Evolutionary conservation across 139 green algal genomes (phyloP).

Genomic region (Micractinium conductrix): DNA sequence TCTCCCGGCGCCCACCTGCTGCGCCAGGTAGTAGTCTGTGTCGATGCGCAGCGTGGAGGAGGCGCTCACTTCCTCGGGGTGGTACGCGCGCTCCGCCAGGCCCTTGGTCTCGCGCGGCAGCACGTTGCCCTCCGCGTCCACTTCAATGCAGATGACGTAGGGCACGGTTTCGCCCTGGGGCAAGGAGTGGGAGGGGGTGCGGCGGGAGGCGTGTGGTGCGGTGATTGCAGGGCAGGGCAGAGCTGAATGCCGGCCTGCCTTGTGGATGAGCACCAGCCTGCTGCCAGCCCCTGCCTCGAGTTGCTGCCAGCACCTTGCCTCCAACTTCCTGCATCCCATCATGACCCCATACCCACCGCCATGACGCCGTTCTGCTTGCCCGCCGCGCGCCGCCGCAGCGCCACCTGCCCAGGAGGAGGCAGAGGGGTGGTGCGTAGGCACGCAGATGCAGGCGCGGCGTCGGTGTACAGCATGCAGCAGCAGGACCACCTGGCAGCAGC

Average conservation of each 20-base stretch:
- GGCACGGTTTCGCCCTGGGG: conserved; percentile 92
- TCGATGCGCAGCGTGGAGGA: conserved; percentile 73
- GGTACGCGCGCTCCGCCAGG: conserved; percentile 90
- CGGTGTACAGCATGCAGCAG: too few relatives aligned
- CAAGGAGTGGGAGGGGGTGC: background rate
- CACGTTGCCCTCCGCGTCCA: conserved; percentile 15
- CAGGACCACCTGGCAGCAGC: too few relatives aligned
- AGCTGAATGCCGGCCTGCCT: background rate
- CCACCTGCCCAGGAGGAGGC: too few relatives aligned
- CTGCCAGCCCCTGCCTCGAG: too few relatives aligned
- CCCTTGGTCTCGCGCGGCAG: conserved; percentile 46
- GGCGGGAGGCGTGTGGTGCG: too few relatives aligned
- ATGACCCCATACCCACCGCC: conserved; percentile 39
- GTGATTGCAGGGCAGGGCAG: background rate
- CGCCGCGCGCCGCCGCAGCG: conserved; percentile 73
- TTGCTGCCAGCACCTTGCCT: too few relatives aligned
- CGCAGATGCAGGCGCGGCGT: too few relatives aligned
- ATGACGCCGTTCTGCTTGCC: conserved; percentile 84
- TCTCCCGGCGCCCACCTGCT: conserved; percentile 48
- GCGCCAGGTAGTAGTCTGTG: conserved; percentile 90
- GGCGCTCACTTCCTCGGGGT: conserved; percentile 89
- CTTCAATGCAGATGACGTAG: conserved; percentile 93
- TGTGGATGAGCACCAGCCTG: too few relatives aligned
- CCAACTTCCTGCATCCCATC: background rate
- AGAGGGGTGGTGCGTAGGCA: too few relatives aligned